phyloP scores from a whole-genome alignment of 2,329 filamentous ascomycete species.

The Apiospora phragmitis region DNA sequence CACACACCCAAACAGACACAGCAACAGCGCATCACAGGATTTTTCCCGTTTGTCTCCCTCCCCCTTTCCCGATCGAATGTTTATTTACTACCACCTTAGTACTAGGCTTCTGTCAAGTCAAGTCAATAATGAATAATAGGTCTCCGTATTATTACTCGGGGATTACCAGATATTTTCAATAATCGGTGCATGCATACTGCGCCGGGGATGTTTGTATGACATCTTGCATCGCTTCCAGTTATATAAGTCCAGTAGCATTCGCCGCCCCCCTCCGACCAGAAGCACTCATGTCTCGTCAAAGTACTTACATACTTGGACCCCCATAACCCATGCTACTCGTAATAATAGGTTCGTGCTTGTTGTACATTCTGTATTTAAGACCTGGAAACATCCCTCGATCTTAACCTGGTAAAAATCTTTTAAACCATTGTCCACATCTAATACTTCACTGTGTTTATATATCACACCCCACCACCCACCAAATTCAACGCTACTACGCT shows the following conservation, averaged over 20 bases:
- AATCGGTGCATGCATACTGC: not conserved
- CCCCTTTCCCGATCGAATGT: not conserved
- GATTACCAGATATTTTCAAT: not conserved
- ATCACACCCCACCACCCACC: not conserved
- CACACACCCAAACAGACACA: not conserved
- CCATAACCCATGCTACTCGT: not conserved
- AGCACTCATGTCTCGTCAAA: not conserved
- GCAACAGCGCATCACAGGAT: not conserved
- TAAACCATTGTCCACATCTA: not conserved
- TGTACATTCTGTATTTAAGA: slow-evolving; percentile 8
- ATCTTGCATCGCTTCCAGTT: slow-evolving; percentile 1
- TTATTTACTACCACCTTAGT: not conserved
- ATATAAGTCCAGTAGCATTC: not conserved
- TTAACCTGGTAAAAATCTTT: not conserved
- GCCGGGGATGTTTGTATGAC: slow-evolving; percentile 1
- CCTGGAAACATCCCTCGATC: not conserved
- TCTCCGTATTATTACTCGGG: not conserved
- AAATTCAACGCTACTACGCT: not conserved
- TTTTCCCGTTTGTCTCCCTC: not conserved
- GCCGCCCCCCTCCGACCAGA: not conserved
- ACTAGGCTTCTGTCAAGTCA: not conserved
- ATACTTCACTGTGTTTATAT: not conserved
- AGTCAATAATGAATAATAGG: not conserved
- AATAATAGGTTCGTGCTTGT: not conserved
- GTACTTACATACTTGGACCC: not conserved